Percentiles rank a stretch among this genome's conserved stretches.
These are phyloP conservation scores for Lodderomyces jiufengensis DNA, from an alignment of 1,139 yeast genomes.

Conservation along the genomic window DNA sequence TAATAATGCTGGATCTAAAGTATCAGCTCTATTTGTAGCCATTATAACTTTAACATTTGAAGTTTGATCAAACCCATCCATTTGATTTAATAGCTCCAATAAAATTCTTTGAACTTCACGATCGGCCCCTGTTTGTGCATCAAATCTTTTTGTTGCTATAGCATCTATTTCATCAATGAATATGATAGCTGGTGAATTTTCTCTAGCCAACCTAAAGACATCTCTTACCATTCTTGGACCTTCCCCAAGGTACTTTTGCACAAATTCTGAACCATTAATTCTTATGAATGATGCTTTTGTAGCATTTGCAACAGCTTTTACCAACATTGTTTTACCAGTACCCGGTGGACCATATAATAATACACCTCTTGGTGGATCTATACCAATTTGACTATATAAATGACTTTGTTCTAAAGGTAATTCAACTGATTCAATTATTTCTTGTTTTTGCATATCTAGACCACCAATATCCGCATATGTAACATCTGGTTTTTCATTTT, in stretches of 20 bases:
- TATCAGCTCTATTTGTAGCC: slow-evolving; percentile 99
- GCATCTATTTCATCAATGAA: slow-evolving; percentile 99
- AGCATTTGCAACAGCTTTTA: slow-evolving; percentile 96
- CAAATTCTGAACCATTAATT: slow-evolving; percentile 97
- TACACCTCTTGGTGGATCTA: slow-evolving; percentile 98
- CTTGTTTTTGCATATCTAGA: slow-evolving; percentile 98
- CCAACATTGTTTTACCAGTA: slow-evolving; percentile 98
- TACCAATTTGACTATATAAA: slow-evolving; percentile 94
- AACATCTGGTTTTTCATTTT: slow-evolving; percentile 89
- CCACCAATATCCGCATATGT: slow-evolving; percentile 97
- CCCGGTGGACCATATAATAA: slow-evolving; percentile 98
- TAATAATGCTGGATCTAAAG: slow-evolving; percentile 92
- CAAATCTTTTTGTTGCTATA: slow-evolving; percentile 97
- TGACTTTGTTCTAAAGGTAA: slow-evolving; percentile 95
- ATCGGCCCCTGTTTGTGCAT: slow-evolving; percentile 99
- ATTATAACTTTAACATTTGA: slow-evolving; percentile 95
- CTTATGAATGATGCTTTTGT: slow-evolving; percentile 95
- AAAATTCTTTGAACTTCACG: slow-evolving; percentile 98
- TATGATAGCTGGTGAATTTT: slow-evolving; percentile 93
- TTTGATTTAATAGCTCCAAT: slow-evolving; percentile 92
- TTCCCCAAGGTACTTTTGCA: slow-evolving; percentile 96
- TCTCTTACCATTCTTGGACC: slow-evolving; percentile 99
- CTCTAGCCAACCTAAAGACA: slow-evolving; percentile 94
- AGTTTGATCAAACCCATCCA: slow-evolving; percentile 98
- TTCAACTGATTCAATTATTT: slow-evolving; percentile 97